Evolutionary conservation across 2,329 filamentous ascomycete species (phyloP).

Genomic region (Aspergillus brunneoviolaceus): DNA sequence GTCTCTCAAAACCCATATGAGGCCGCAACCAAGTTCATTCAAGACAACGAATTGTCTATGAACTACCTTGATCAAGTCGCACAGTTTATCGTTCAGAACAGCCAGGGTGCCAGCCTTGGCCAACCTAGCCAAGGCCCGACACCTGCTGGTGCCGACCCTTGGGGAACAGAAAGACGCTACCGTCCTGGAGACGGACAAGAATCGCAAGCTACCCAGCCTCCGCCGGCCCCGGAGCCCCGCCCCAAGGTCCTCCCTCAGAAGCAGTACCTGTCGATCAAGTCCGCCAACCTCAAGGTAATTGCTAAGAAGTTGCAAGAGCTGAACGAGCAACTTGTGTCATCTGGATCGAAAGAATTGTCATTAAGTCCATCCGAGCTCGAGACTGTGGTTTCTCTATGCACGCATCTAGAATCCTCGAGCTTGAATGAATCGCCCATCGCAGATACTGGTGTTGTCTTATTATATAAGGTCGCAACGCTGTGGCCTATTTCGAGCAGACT

Average conservation of each 20-base stretch:
- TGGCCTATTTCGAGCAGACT: constrained; percentile 83
- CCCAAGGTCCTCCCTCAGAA: constrained; percentile 72
- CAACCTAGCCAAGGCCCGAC: constrained; percentile 50
- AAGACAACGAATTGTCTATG: constrained; percentile 82
- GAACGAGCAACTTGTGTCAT: constrained; percentile 66
- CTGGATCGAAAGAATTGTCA: constrained; percentile 70
- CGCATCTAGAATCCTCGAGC: constrained; percentile 57
- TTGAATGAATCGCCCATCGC: constrained; percentile 50
- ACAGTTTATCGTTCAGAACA: constrained; percentile 88
- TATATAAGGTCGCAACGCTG: constrained; percentile 69
- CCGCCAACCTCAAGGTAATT: constrained; percentile 68
- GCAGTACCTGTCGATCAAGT: constrained; percentile 73
- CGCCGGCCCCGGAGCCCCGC: constrained; percentile 39
- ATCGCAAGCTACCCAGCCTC: constrained; percentile 33
- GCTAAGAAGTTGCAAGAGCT: constrained; percentile 74
- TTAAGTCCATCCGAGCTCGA: constrained; percentile 71
- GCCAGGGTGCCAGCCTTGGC: constrained; percentile 80
- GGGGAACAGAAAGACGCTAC: constrained; percentile 76
- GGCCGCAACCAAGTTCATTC: constrained; percentile 84
- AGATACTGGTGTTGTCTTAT: constrained; percentile 58
- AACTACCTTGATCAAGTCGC: constrained; percentile 88
- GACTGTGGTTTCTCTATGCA: constrained; percentile 60
- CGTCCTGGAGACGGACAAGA: constrained; percentile 63
- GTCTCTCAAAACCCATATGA: constrained; percentile 90
- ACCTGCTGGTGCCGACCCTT: constrained; percentile 64